Base-by-base conservation (phyloP, 2,329 filamentous ascomycete genomes). In the Phialemonium atrogriseum region DNA sequence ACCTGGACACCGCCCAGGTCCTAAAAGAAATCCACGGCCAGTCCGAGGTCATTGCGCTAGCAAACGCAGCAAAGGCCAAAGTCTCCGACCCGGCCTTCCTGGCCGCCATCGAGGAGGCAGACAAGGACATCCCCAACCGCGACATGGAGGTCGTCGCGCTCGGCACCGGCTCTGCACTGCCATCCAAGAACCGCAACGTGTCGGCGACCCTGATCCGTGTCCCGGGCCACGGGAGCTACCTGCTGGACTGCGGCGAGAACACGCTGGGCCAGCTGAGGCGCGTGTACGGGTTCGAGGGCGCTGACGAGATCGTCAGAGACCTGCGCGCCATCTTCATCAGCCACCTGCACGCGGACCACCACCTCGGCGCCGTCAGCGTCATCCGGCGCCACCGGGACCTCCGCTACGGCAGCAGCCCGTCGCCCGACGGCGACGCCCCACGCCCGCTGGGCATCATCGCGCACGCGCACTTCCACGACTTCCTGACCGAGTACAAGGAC, bases 321-420 rank as follows among this genome's bases (percentile, higher is more conserved):
- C 66, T 98, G 25, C 80, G 79, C 33, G 74, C 77, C 44, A 80
- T 98, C 40, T 94, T 86, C 77, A 91, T 98, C 58, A 94, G 85
- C 55, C 91, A 98, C 59, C 66, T 94, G 40, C 91, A 98, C 56
- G 91, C 91, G 5, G 91, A 98, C 59, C 91, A 98, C 58, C 91
- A 96, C 51, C 71, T 98, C 13, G 91, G 91, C 17, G 84, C 78
- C 1, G 68, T 75, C n/a, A 73, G 78, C 5, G 64, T 96, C n/a
- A 75, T 96, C 48, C 79, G 74, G 47, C 84, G 83, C 5, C 94
- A 87, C 84, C 77, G 84, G 33, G 68, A 77, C 25, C 61, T 59
- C 40, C 70, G 60, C 24, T 60, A 48, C 5, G 54, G 47, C 36
- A 54, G 39, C 24, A 41, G 40, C 23, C 51, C 43, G 31, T 12